These are phyloP conservation scores for Oemleria cerasiformis DNA, from an alignment of 306 rosid genomes.

Conservation along the genomic window DNA sequence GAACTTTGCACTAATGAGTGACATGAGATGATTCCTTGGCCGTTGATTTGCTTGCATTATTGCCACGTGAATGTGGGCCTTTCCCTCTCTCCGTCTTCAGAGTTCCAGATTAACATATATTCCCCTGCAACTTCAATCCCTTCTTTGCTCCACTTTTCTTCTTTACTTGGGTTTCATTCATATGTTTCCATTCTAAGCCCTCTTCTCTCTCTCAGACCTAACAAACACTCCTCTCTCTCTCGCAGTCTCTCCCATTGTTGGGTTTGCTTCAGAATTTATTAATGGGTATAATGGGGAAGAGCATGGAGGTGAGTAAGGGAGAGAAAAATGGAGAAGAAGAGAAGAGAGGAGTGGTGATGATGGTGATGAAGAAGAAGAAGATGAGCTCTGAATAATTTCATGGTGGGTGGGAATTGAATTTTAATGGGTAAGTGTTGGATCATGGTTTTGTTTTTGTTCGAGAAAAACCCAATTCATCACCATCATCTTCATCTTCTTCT, in stretches of 20 bases:
- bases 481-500: too few relatives aligned
- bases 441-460: too few relatives aligned
- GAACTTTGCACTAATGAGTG: neutral
- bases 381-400: too few relatives aligned
- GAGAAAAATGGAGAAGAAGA: too few relatives aligned
- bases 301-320: too few relatives aligned
- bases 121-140: conserved; percentile 47
- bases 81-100: conserved; percentile 8
- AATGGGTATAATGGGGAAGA: conserved; percentile 3
- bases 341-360: too few relatives aligned
- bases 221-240: conserved; percentile 24
- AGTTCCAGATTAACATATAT: conserved; percentile 21
- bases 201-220: too few relatives aligned
- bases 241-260: conserved; percentile 38
- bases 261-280: conserved; percentile 29
- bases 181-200: conserved; percentile 1
- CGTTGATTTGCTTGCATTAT: conserved; percentile 44
- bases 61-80: conserved; percentile 62
- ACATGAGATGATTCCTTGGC: conserved; percentile 21
- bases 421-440: too few relatives aligned
- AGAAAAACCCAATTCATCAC: too few relatives aligned
- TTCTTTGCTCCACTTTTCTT: conserved; percentile 35
- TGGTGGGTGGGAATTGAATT: too few relatives aligned
- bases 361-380: too few relatives aligned
- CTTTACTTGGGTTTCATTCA: conserved; percentile 15